These are phyloP conservation scores for Neobulgaria alba DNA, from an alignment of 2,329 filamentous ascomycete genomes.

Conservation along the genomic window DNA sequence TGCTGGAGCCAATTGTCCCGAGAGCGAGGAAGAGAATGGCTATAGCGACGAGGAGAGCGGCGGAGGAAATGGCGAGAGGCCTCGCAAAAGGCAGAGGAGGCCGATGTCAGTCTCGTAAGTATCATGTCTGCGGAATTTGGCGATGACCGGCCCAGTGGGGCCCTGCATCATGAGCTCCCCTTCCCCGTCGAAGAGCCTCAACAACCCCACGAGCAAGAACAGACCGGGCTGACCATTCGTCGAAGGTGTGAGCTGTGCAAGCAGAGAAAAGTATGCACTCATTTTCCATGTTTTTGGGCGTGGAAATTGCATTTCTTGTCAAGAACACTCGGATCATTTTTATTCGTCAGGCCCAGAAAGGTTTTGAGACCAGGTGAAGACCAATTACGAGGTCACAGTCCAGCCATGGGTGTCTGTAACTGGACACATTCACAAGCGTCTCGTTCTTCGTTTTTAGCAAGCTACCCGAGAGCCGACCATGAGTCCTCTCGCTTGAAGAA, in stretches of 20 bases:
- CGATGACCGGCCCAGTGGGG: no score
- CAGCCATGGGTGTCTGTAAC: no score
- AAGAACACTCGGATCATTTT: no score
- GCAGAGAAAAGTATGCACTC: conserved; percentile 58
- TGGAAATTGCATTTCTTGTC: no score
- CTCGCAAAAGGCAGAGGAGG: conserved; percentile 39
- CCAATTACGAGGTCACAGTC: no score
- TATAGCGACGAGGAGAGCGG: conserved; percentile 26
- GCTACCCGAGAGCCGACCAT: no score
- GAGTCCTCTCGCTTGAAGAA: not conserved
- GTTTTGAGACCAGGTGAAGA: no score
- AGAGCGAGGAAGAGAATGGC: conserved; percentile 27
- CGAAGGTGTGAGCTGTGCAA: conserved; percentile 69
- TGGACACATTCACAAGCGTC: no score
- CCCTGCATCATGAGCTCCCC: no score
- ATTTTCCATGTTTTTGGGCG: no score
- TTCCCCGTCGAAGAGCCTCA: conserved; percentile 9
- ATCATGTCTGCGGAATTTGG: conserved; percentile 22
- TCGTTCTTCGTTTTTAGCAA: no score
- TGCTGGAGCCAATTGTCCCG: conserved; percentile 21
- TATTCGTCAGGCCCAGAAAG: no score
- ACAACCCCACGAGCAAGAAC: conserved; percentile 12
- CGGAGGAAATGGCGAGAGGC: conserved; percentile 27
- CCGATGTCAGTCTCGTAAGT: conserved; percentile 42
- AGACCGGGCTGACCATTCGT: conserved; percentile 27